Conservation (phyloP, 345 rosid genomes). For the Nasturtium officinale region DNA sequence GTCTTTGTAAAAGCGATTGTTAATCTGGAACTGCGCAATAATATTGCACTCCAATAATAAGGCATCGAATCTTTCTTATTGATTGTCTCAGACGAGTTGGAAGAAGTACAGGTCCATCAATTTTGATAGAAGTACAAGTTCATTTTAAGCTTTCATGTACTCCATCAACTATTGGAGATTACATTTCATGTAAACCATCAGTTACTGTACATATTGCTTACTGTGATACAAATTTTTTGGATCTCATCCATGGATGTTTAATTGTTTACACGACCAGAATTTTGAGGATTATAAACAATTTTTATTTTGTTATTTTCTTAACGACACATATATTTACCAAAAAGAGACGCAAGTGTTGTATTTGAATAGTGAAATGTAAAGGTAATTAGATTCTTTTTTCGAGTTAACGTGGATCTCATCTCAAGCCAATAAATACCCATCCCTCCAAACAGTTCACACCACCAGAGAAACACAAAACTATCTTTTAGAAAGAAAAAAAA, state of each 20-base stretch:
- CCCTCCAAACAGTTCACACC: conserved; percentile 25
- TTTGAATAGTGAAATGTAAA: not conserved
- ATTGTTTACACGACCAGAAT: not conserved
- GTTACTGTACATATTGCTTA: not conserved
- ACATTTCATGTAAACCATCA: not conserved
- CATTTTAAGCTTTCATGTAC: not conserved
- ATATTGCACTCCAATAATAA: no score
- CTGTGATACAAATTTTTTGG: not conserved
- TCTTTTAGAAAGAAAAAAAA: not conserved
- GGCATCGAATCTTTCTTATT: no score
- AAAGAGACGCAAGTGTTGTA: not conserved
- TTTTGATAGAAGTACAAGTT: not conserved
- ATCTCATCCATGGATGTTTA: no score
- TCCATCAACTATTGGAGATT: not conserved
- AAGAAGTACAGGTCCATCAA: conserved; percentile 8
- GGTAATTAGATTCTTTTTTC: not conserved
- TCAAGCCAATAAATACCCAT: conserved; percentile 24
- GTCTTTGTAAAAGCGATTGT: no score
- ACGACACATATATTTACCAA: not conserved
- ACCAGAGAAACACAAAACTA: conserved; percentile 23
- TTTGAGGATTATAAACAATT: not conserved
- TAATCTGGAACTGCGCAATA: no score
- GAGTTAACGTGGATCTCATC: conserved; percentile 6
- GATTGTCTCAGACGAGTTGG: no score
- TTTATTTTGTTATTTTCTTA: not conserved